Percentiles rank a stretch among this genome's conserved stretches.
These are phyloP conservation scores for Massariosphaeria phaeospora DNA, from an alignment of 495 filamentous ascomycete species.

Conservation along the genomic window DNA sequence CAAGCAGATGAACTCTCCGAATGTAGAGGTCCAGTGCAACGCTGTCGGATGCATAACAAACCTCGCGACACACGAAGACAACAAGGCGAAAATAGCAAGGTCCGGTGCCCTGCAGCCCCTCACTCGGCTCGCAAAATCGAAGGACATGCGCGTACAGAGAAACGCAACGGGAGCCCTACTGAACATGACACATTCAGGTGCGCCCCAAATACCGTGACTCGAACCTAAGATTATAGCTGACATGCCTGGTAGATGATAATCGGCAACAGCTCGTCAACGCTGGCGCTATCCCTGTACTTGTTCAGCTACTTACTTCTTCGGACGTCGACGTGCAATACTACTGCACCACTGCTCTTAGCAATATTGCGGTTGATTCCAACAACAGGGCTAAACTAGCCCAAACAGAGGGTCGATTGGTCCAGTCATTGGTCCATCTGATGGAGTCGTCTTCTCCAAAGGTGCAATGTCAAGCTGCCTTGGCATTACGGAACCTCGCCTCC, in stretches of 20 bases:
- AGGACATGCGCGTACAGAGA: slow-evolving; percentile 96
- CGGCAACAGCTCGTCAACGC: slow-evolving; percentile 94
- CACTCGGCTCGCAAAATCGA: slow-evolving; percentile 89
- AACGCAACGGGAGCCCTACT: slow-evolving; percentile 94
- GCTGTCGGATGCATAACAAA: slow-evolving; percentile 98
- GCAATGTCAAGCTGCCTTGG: slow-evolving; percentile 93
- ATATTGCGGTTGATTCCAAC: slow-evolving; percentile 89
- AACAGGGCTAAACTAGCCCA: slow-evolving; percentile 88
- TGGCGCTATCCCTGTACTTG: slow-evolving; percentile 91
- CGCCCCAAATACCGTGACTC: slow-evolving; percentile 18
- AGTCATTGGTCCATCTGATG: slow-evolving; percentile 92
- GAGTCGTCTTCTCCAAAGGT: slow-evolving; percentile 96
- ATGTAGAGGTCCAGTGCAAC: slow-evolving; percentile 98
- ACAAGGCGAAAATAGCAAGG: slow-evolving; percentile 96
- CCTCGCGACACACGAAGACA: slow-evolving; percentile 94
- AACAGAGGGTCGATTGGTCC: slow-evolving; percentile 81
- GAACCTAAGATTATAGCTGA: background rate
- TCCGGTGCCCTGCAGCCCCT: slow-evolving; percentile 88
- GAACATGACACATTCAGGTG: slow-evolving; percentile 99
- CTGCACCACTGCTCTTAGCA: slow-evolving; percentile 96
- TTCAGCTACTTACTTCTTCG: slow-evolving; percentile 81
- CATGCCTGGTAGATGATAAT: slow-evolving; percentile 69
- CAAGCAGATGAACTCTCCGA: slow-evolving; percentile 97
- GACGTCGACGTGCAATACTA: slow-evolving; percentile 99
- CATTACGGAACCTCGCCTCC: slow-evolving; percentile 89